These are phyloP conservation scores for Cyberlindnera nakhonratchasimensis DNA, from an alignment of 805 yeast genomes.

Conservation along the genomic window DNA sequence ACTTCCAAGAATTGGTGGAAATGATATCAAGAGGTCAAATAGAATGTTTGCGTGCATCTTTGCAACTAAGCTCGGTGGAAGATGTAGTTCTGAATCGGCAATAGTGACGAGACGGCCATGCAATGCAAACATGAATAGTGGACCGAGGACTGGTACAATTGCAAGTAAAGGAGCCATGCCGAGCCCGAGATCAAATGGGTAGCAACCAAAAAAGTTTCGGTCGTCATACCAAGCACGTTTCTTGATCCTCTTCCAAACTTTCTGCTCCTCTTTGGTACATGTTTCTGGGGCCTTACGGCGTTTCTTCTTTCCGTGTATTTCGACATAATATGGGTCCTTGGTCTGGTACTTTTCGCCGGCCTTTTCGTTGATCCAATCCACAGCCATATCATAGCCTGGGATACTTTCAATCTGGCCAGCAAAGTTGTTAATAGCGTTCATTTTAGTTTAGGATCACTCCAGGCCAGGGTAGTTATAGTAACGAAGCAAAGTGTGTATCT, in stretches of 20 bases:
- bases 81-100: conserved; percentile 52
- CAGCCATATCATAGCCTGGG: conserved; percentile 56
- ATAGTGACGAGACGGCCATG: conserved; percentile 64
- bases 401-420: conserved; percentile 39
- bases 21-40: conserved; percentile 67
- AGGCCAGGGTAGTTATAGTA: too few relatives aligned
- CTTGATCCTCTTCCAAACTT: conserved; percentile 71
- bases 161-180: conserved; percentile 76
- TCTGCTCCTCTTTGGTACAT: conserved; percentile 55
- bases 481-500: too few relatives aligned
- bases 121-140: conserved; percentile 71
- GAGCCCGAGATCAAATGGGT: conserved; percentile 67
- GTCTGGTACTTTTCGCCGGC: conserved; percentile 65
- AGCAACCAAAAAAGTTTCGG: conserved; percentile 75
- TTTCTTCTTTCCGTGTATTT: conserved; percentile 48
- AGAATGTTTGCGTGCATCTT: conserved; percentile 74
- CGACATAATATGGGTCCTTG: conserved; percentile 63
- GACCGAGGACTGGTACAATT: conserved; percentile 82
- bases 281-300: conserved; percentile 59
- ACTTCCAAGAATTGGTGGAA: conserved; percentile 80
- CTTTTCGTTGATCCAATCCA: conserved; percentile 60
- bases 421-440: conserved; percentile 22
- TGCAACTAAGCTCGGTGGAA: conserved; percentile 58
- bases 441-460: too few relatives aligned
- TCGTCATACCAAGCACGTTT: conserved; percentile 86